Evolutionary conservation across 148 eudicot species (phyloP).

Genomic region (Euryodendron excelsum): DNA sequence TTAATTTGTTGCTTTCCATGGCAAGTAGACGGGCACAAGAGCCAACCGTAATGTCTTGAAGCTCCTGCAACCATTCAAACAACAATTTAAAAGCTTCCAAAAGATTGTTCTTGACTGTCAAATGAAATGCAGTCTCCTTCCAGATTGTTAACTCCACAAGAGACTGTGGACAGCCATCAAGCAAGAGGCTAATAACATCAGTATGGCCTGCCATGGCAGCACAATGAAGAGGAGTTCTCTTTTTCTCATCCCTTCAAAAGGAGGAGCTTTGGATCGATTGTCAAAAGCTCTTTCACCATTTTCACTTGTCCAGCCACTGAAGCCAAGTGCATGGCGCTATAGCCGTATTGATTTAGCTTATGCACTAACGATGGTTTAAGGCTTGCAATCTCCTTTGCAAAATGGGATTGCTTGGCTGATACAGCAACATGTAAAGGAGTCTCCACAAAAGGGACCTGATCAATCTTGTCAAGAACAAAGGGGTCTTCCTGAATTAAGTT

Average conservation of each 20-base stretch:
- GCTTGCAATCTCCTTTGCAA: slow-evolving; percentile 20
- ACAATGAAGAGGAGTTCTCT: slow-evolving; percentile 17
- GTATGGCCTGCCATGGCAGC: slow-evolving; percentile 14
- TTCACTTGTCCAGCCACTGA: slow-evolving; percentile 17
- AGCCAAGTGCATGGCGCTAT: slow-evolving; percentile 20
- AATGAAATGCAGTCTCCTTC: slow-evolving; percentile 18
- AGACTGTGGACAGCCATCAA: not conserved
- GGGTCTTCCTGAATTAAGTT: slow-evolving; percentile 24
- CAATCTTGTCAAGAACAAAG: slow-evolving; percentile 6
- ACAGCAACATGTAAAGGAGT: slow-evolving; percentile 27
- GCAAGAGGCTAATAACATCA: slow-evolving; percentile 14
- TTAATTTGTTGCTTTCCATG: not conserved
- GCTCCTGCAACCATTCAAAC: slow-evolving; percentile 6
- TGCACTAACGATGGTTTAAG: slow-evolving; percentile 14
- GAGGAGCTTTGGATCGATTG: not conserved
- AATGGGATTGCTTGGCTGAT: slow-evolving; percentile 11
- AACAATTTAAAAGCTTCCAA: slow-evolving; percentile 2
- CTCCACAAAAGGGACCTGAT: slow-evolving; percentile 10
- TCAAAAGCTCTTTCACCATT: slow-evolving; percentile 7
- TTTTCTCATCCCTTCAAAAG: slow-evolving; percentile 6
- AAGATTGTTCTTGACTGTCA: slow-evolving; percentile 13
- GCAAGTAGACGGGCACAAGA: not conserved
- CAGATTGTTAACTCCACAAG: slow-evolving; percentile 13
- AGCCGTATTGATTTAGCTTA: slow-evolving; percentile 16
- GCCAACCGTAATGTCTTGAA: not conserved